Conservation (phyloP, 352 stramenopile species). For the Globisporangium spinosum region DNA sequence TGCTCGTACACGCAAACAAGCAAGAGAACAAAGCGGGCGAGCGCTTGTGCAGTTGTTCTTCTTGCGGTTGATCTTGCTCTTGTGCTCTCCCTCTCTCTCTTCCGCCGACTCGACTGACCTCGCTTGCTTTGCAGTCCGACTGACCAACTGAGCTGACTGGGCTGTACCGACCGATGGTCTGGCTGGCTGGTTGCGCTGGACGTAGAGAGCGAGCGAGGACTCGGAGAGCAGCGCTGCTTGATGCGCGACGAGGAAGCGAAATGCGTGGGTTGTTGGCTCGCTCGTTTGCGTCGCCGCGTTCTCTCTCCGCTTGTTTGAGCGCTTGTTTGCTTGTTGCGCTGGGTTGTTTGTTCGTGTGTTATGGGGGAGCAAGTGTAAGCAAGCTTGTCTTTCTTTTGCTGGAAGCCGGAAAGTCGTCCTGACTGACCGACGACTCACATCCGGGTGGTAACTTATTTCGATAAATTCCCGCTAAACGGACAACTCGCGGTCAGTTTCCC, state of each 20-base stretch:
- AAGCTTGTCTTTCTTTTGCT: background rate
- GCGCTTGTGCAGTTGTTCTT: constrained; percentile 1
- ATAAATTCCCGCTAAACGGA: background rate
- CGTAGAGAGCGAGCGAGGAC: background rate
- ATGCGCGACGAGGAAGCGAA: constrained; percentile 6
- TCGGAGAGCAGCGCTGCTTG: background rate
- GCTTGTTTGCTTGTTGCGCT: background rate
- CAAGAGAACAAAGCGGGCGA: background rate
- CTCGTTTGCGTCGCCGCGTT: background rate
- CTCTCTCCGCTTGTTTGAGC: background rate
- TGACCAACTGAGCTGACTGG: background rate
- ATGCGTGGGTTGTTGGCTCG: background rate
- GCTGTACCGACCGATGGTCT: background rate
- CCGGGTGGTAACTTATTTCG: background rate
- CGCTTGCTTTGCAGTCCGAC: background rate
- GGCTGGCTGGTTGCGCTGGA: constrained; percentile 1
- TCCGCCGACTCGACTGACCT: background rate
- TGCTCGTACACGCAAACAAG: background rate
- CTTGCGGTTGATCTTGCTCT: background rate
- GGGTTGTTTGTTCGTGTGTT: constrained; percentile 1
- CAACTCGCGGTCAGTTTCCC: background rate
- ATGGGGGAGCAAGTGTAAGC: background rate
- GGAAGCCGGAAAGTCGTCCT: background rate
- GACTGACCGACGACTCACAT: background rate
- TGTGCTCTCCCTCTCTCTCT: constrained; percentile 2